Evolutionary conservation across 2,329 filamentous ascomycete genomes (phyloP).

Genomic region (Drechslera avenae): DNA sequence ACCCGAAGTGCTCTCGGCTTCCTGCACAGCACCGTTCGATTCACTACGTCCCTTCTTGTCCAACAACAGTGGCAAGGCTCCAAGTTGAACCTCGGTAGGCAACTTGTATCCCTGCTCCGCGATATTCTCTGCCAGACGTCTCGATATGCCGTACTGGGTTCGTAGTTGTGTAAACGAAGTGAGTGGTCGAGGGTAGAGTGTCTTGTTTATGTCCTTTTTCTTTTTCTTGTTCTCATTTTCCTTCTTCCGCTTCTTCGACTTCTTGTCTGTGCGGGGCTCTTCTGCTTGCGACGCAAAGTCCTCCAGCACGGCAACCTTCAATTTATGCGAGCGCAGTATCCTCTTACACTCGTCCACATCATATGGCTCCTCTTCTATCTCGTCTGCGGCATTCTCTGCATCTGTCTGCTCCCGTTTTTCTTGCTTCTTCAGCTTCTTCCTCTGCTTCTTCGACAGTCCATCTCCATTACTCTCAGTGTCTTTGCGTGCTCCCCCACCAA

Average conservation of each 20-base stretch:
- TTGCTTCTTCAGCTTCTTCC: conserved; percentile 20
- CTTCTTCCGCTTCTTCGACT: conserved; percentile 58
- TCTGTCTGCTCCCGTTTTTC: conserved; percentile 10
- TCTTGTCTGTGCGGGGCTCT: conserved; percentile 59
- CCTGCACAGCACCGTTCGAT: conserved; percentile 41
- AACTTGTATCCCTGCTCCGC: conserved; percentile 81
- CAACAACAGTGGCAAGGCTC: conserved; percentile 78
- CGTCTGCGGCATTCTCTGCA: conserved; percentile 5
- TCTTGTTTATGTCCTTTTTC: conserved; percentile 60
- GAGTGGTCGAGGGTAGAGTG: conserved; percentile 80
- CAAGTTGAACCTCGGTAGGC: conserved; percentile 94
- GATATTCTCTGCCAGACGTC: conserved; percentile 77
- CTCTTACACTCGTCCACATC: conserved; percentile 74
- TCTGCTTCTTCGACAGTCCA: conserved; percentile 19
- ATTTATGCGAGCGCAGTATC: conserved; percentile 76
- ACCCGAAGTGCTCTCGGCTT: conserved; percentile 36
- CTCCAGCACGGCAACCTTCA: conserved; percentile 81
- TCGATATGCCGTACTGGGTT: conserved; percentile 72
- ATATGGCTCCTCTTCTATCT: conserved; percentile 46
- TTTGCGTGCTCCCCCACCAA: conserved; percentile 34
- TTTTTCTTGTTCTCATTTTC: conserved; percentile 47
- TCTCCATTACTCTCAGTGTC: conserved; percentile 14
- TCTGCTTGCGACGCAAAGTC: conserved; percentile 44
- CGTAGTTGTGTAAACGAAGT: conserved; percentile 76
- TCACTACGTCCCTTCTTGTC: conserved; percentile 44